Conservation (phyloP, 257 asterid species). For the Forsythia viridissima region DNA sequence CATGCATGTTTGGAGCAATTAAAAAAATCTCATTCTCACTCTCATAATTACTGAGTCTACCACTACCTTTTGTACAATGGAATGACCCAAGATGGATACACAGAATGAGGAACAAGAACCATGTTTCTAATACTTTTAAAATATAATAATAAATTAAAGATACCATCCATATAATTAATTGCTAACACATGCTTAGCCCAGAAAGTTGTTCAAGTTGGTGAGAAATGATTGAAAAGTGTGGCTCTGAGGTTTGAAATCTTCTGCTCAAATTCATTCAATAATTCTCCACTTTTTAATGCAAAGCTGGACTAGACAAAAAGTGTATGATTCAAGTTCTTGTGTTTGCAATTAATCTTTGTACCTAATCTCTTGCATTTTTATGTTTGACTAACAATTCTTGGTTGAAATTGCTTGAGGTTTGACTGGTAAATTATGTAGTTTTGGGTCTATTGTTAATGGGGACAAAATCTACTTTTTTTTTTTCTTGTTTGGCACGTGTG, state of each 20-base stretch:
- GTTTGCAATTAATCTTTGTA: not conserved
- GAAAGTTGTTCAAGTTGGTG: slow-evolving; percentile 43
- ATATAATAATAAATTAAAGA: not conserved
- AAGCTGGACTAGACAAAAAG: slow-evolving; percentile 9
- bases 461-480: not conserved
- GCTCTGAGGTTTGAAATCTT: slow-evolving; percentile 29
- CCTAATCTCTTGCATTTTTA: not conserved
- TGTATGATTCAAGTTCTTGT: not conserved
- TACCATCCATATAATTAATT: too few relatives aligned
- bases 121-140: not conserved
- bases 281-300: slow-evolving; percentile 18
- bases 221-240: slow-evolving; percentile 31
- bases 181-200: slow-evolving; percentile 18
- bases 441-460: not conserved
- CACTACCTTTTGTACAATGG: not conserved
- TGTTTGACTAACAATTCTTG: not conserved
- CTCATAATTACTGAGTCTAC: not conserved
- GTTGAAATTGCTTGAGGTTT: slow-evolving; percentile 10
- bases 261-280: slow-evolving; percentile 30
- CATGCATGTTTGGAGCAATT: not conserved
- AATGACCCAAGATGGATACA: not conserved
- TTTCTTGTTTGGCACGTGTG: slow-evolving; percentile 1
- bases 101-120: not conserved
- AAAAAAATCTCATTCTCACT: not conserved
- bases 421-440: slow-evolving; percentile 12